Base-by-base conservation (phyloP, 495 filamentous ascomycete species). In the Penicillium chermesinum region DNA sequence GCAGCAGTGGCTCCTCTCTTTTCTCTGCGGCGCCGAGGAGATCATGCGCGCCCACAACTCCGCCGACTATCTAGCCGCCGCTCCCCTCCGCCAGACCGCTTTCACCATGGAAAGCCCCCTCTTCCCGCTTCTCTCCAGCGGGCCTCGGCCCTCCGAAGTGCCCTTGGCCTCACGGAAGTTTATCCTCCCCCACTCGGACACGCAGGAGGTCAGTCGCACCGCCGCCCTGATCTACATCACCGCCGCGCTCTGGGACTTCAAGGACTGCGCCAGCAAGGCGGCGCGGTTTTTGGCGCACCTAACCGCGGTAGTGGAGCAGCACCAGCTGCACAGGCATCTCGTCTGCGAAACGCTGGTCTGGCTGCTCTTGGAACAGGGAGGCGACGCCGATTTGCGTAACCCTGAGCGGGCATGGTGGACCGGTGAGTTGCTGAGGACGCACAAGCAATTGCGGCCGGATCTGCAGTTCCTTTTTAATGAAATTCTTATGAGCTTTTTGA, bases 291-390 rank as follows among this genome's bases (percentile, higher is more conserved):
- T 75, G 4, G 32, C 17, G 7, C 55, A 70, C 48, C 37, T 73
- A 4, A 27, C 38, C 17, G n/a, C 44, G 1, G 30, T 64, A 2
- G 61, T 65, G 2, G 57, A 49, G 34, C 55, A 66, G 5, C 64
- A 73, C 41, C 54, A 62, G 19, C 61, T 75, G 7, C 70, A 67
- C 47, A 59, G 62, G 14, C 51, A 65, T 20, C 71, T 62, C 0
- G 70, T 67, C 4, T 72, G 67, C 40, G 71, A 75, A 55, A 71
- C 67, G 1, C 63, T 75, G 7, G 49, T 72, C n/a, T 75, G 67
- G 64, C 44, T 71, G 7, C 54, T 75, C 9, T 40, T 75, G 7
- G 68, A 73, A 39, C 69, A 75, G 51, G 52, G 48, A 0, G 68
- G 58, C 38, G 65, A 68, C 14, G 37, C 55, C 6, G 68, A 73